Evolutionary conservation across 2,329 filamentous ascomycete species (phyloP).

Genomic region (Beauveria sp.): DNA sequence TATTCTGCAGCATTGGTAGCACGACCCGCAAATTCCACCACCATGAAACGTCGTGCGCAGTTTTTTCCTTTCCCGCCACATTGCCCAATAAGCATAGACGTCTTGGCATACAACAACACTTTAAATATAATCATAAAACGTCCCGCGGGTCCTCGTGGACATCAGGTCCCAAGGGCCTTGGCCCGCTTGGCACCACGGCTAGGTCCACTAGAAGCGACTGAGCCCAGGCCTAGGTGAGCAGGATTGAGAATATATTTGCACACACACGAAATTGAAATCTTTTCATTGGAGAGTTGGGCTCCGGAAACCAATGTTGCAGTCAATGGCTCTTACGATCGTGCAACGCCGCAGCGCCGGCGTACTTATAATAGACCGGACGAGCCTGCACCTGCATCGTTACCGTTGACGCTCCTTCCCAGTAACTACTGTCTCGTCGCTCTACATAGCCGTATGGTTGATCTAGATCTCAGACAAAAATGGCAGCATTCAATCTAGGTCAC

Average conservation of each 20-base stretch:
- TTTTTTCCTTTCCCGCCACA: background rate
- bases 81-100: background rate
- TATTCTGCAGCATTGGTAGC: background rate
- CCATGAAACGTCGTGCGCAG: constrained; percentile 1
- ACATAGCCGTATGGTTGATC: background rate
- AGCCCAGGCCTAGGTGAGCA: background rate
- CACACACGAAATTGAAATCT: background rate
- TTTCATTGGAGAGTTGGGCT: background rate
- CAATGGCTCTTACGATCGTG: background rate
- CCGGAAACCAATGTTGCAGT: background rate
- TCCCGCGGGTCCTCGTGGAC: background rate
- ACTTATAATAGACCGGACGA: background rate
- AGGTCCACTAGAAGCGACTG: background rate
- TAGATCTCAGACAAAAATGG: background rate
- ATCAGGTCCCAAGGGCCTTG: background rate
- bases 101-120: background rate
- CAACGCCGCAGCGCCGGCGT: background rate
- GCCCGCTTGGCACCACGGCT: background rate
- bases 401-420: background rate
- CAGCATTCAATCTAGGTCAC: background rate
- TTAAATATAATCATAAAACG: background rate
- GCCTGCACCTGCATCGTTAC: background rate
- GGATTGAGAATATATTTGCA: constrained; percentile 5
- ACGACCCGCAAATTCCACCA: constrained; percentile 2
- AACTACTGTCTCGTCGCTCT: background rate